Percentiles rank a stretch among this genome's conserved stretches.
phyloP scores from a whole-genome alignment of 805 yeast species.

The Lachancea fermentati region DNA sequence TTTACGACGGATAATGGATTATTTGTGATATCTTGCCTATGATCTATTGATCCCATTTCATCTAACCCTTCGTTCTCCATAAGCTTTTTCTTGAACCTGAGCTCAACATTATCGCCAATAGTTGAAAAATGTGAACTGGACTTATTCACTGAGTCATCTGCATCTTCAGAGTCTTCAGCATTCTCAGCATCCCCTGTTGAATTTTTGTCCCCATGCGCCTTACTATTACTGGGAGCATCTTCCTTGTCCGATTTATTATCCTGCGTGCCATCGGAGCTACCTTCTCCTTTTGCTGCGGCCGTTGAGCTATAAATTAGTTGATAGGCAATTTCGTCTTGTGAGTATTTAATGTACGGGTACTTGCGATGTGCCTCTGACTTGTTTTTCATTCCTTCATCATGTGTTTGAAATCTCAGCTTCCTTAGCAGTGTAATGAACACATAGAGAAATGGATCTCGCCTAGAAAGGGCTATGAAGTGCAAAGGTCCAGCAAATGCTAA shows the following conservation, averaged over 20 bases:
- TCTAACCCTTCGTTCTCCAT: slow-evolving; percentile 36
- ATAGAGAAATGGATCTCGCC: slow-evolving; percentile 29
- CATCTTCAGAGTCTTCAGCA: slow-evolving; percentile 15
- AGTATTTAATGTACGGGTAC: slow-evolving; percentile 11
- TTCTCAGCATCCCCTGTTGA: slow-evolving; percentile 16
- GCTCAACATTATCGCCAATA: slow-evolving; percentile 16
- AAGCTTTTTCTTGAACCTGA: slow-evolving; percentile 30
- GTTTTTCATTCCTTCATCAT: slow-evolving; percentile 7
- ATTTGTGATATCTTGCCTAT: slow-evolving; percentile 7
- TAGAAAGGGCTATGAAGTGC: slow-evolving; percentile 25
- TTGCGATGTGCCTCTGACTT: slow-evolving; percentile 6
- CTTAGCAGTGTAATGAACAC: slow-evolving; percentile 23
- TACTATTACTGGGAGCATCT: slow-evolving; percentile 8
- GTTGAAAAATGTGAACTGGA: slow-evolving; percentile 1
- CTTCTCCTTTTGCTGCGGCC: neutral
- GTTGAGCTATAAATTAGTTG: slow-evolving; percentile 2
- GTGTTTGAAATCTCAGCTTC: slow-evolving; percentile 21
- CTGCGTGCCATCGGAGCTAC: neutral
- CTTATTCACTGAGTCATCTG: slow-evolving; percentile 4
- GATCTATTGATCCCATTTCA: slow-evolving; percentile 25
- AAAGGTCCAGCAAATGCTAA: slow-evolving; percentile 32
- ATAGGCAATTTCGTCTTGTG: slow-evolving; percentile 12
- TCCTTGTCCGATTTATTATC: slow-evolving; percentile 5
- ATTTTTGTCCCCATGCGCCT: slow-evolving; percentile 11
- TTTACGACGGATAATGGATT: slow-evolving; percentile 11